A percentile compares a stretch with the other conserved stretches of the same genome.
Evolutionary conservation across 164 flowering plant species (phyloP).

Genomic region (Vitis riparia): DNA sequence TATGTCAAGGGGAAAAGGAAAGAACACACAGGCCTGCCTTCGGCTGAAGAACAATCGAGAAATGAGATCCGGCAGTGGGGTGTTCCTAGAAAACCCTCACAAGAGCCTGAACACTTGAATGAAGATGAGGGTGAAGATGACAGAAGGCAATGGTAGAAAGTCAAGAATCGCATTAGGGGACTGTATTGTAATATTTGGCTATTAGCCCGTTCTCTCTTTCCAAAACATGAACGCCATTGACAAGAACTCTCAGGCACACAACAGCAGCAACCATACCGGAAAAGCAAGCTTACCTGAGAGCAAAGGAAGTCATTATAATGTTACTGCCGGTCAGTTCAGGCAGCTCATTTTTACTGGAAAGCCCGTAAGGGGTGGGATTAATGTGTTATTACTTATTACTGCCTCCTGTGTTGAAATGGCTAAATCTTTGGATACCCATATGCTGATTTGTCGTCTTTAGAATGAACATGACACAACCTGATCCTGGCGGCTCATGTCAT

Average conservation of each 20-base stretch:
- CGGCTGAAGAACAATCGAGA: conserved; percentile 40
- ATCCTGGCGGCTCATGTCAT: too few relatives aligned
- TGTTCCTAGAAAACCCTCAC: conserved; percentile 24
- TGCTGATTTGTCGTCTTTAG: too few relatives aligned
- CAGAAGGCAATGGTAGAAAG: conserved; percentile 22
- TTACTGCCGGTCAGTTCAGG: too few relatives aligned
- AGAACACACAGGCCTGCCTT: conserved; percentile 37
- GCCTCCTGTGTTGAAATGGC: too few relatives aligned
- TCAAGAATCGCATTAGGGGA: background rate
- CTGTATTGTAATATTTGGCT: background rate
- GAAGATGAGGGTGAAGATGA: conserved; percentile 37
- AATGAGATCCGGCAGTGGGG: conserved; percentile 42
- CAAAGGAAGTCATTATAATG: too few relatives aligned
- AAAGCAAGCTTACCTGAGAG: too few relatives aligned
- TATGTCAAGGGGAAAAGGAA: conserved; percentile 28
- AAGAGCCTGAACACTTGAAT: conserved; percentile 28
- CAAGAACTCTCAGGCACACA: background rate
- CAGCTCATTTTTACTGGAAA: too few relatives aligned
- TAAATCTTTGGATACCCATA: too few relatives aligned
- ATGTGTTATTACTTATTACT: too few relatives aligned
- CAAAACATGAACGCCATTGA: background rate
- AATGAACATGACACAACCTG: too few relatives aligned
- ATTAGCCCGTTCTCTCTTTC: too few relatives aligned
- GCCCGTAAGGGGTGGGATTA: too few relatives aligned
- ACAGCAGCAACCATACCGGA: background rate